These are phyloP conservation scores for Artemisia annua DNA, from an alignment of 129 eudicot species.

Conservation along the genomic window DNA sequence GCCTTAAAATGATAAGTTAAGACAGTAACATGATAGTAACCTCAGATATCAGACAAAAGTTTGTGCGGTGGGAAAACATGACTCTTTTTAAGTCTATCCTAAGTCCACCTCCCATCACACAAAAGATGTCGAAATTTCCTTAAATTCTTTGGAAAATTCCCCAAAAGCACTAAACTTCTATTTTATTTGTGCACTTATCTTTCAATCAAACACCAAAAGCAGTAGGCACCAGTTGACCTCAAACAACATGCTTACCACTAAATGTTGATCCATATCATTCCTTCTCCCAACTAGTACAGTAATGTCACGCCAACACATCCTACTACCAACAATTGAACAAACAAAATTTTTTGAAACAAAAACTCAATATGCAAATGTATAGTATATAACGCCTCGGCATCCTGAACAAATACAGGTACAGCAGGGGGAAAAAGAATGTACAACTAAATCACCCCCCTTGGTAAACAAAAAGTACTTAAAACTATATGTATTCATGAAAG, in stretches of 20 bases:
- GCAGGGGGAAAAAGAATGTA: conserved; percentile 27
- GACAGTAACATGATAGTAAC: conserved; percentile 3
- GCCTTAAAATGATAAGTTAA: background rate
- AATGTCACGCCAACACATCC: conserved; percentile 6
- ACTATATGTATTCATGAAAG: conserved; percentile 20
- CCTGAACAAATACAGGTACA: too few relatives aligned
- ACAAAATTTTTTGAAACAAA: background rate
- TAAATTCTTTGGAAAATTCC: conserved; percentile 5
- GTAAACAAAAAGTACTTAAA: conserved; percentile 20
- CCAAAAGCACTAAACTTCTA: conserved; percentile 24
- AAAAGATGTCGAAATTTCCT: background rate
- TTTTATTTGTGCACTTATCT: conserved; percentile 24
- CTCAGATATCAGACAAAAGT: conserved; percentile 27
- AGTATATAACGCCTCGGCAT: conserved; percentile 4
- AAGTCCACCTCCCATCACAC: conserved; percentile 30
- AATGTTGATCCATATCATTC: conserved; percentile 13
- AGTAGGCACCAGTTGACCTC: conserved; percentile 24
- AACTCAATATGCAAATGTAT: conserved; percentile 23
- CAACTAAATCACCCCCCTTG: conserved; percentile 34
- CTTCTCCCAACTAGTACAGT: conserved; percentile 12
- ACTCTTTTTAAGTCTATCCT: conserved; percentile 27
- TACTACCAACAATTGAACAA: too few relatives aligned
- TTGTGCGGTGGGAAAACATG: conserved; percentile 24
- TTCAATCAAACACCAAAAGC: conserved; percentile 30
- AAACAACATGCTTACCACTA: conserved; percentile 33